phyloP scores from a whole-genome alignment of 306 rosid species.

The Comarum palustre region DNA sequence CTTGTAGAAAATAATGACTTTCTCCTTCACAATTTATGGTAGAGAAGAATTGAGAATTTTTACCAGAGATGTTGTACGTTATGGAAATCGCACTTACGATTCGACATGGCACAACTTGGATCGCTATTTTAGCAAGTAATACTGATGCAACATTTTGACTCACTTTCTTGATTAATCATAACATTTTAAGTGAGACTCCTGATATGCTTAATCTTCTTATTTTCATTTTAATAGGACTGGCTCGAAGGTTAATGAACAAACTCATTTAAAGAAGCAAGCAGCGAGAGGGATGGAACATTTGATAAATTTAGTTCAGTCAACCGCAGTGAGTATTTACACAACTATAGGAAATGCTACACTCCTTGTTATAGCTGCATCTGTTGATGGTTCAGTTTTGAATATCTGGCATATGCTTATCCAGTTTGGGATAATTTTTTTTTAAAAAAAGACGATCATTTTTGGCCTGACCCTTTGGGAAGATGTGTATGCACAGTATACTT shows the following conservation, averaged over 20 bases:
- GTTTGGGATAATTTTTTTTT: too few species aligned
- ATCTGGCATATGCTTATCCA: neutral
- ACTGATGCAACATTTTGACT: constrained; percentile 21
- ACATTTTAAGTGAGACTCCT: too few species aligned
- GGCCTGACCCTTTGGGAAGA: neutral
- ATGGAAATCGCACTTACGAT: constrained; percentile 81
- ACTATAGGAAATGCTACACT: constrained; percentile 10
- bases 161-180: too few species aligned
- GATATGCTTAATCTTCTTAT: constrained; percentile 28
- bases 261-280: constrained; percentile 61
- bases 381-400: neutral
- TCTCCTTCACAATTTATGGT: constrained; percentile 41
- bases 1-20: constrained; percentile 4
- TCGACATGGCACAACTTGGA: constrained; percentile 78
- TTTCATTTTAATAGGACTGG: constrained; percentile 50
- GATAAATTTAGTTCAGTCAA: constrained; percentile 65
- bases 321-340: constrained; percentile 57
- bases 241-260: constrained; percentile 53
- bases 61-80: constrained; percentile 68
- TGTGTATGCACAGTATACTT: neutral
- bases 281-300: constrained; percentile 63
- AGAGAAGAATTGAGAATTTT: constrained; percentile 79
- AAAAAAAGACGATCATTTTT: neutral
- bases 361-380: neutral
- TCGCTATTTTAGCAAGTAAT: constrained; percentile 76